Evolutionary conservation across 345 rosid species (phyloP).

Genomic region (Xanthoceras sorbifolium): DNA sequence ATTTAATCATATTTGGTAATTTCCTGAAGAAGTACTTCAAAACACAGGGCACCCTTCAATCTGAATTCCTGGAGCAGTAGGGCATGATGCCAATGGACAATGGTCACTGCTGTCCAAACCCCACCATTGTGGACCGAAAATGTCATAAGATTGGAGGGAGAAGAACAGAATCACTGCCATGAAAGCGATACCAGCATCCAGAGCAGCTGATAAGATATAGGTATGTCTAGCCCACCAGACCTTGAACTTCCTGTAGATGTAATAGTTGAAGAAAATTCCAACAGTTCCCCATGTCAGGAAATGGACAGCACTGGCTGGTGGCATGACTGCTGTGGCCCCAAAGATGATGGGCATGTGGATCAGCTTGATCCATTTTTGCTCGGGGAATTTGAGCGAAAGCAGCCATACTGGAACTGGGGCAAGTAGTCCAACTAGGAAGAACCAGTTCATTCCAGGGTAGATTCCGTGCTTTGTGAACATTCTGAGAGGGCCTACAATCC

Average conservation of each 20-base stretch:
- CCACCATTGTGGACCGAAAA: conserved; percentile 74
- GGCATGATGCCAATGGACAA: conserved; percentile 53
- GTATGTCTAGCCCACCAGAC: conserved; percentile 75
- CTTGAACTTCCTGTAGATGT: conserved; percentile 52
- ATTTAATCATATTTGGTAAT: no score
- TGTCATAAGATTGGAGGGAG: conserved; percentile 47
- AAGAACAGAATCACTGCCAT: conserved; percentile 63
- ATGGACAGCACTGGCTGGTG: conserved; percentile 65
- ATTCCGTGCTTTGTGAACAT: conserved; percentile 48
- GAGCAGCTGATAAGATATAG: conserved; percentile 67
- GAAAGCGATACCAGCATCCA: conserved; percentile 76
- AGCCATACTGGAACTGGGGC: conserved; percentile 45
- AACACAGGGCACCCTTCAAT: conserved; percentile 34
- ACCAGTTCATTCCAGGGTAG: conserved; percentile 49
- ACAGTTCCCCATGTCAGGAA: conserved; percentile 53
- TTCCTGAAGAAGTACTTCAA: conserved; percentile 15
- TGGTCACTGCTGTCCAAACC: conserved; percentile 54
- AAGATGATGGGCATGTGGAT: conserved; percentile 66
- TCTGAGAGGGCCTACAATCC: conserved; percentile 45
- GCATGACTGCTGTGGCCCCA: conserved; percentile 47
- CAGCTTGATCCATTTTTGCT: conserved; percentile 38
- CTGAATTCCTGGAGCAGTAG: conserved; percentile 50
- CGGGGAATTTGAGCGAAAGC: conserved; percentile 31
- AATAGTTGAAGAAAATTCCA: conserved; percentile 65
- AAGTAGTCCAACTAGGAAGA: conserved; percentile 46